Conservation (phyloP, 306 rosid species). For the Oxytropis ochrocephala region DNA sequence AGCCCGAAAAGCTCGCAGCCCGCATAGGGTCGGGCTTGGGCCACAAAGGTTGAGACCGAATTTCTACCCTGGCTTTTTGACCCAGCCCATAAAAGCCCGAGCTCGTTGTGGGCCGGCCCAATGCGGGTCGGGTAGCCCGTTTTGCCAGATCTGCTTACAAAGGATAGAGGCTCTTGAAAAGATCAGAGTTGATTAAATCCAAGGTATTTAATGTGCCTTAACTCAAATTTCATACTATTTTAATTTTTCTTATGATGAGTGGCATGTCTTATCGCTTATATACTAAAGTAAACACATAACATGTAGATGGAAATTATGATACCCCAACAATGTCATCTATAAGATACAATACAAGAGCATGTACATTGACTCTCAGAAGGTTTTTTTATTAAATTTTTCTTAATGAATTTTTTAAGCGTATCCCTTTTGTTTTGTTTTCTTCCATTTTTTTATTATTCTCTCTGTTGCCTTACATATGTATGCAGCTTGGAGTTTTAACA, state of each 20-base stretch:
- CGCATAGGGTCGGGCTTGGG: no score
- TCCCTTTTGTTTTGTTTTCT: not conserved
- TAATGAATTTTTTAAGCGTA: not conserved
- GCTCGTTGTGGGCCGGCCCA: no score
- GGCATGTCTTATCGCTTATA: not conserved
- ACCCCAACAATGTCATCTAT: conserved; percentile 11
- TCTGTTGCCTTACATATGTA: not conserved
- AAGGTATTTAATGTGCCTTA: conserved; percentile 32
- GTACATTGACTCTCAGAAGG: conserved; percentile 61
- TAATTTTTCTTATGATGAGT: not conserved
- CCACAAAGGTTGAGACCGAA: no score
- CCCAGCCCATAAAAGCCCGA: no score
- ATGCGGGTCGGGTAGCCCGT: no score
- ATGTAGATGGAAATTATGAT: conserved; percentile 33
- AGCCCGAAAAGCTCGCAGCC: no score
- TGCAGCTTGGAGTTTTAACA: conserved; percentile 28
- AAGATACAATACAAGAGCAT: conserved; percentile 31
- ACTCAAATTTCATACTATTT: not conserved
- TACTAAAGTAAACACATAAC: conserved; percentile 16
- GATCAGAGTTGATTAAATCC: conserved; percentile 21
- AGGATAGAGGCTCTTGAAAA: conserved; percentile 35
- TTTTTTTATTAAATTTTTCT: not conserved
- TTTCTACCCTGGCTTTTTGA: no score
- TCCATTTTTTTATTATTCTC: not conserved
- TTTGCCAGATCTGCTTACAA: no score